Evolutionary conservation across 257 asterid species (phyloP).

Genomic region (Solanum chiquidenum): DNA sequence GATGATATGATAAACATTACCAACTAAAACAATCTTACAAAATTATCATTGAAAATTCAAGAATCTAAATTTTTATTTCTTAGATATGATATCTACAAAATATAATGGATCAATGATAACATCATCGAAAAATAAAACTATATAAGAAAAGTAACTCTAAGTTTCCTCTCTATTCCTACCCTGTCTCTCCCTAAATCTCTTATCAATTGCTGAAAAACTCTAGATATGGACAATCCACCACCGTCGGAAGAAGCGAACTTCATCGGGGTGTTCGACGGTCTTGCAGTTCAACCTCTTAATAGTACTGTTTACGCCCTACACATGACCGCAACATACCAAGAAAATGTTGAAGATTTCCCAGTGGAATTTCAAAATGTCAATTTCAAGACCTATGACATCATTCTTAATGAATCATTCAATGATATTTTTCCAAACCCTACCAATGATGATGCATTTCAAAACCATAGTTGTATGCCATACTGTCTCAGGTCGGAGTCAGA

Average conservation of each 20-base stretch:
- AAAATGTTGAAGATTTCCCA: neutral
- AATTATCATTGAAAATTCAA: too few relatives aligned
- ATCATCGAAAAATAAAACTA: too few relatives aligned
- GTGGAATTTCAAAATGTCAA: conserved; percentile 10
- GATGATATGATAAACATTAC: too few relatives aligned
- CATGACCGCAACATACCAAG: neutral
- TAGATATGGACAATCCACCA: conserved; percentile 27
- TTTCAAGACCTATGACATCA: conserved; percentile 31
- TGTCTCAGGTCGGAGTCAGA: neutral
- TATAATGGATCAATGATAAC: too few relatives aligned
- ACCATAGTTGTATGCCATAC: neutral
- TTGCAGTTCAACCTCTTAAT: conserved; percentile 32
- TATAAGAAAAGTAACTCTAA: neutral
- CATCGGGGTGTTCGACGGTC: conserved; percentile 20
- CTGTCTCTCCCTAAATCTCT: neutral
- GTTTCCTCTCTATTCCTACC: neutral
- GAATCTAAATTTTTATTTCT: too few relatives aligned
- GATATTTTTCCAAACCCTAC: conserved; percentile 26
- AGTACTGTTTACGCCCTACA: conserved; percentile 24
- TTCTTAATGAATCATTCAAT: conserved; percentile 52
- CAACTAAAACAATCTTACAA: too few relatives aligned
- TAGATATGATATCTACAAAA: too few relatives aligned
- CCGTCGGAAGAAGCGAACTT: neutral
- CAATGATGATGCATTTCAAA: neutral
- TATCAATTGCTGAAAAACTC: neutral